A percentile compares a stretch with the other conserved stretches of the same genome.
Evolutionary conservation across 495 filamentous ascomycete species (phyloP).

Genomic region (Xylaria cubensis): DNA sequence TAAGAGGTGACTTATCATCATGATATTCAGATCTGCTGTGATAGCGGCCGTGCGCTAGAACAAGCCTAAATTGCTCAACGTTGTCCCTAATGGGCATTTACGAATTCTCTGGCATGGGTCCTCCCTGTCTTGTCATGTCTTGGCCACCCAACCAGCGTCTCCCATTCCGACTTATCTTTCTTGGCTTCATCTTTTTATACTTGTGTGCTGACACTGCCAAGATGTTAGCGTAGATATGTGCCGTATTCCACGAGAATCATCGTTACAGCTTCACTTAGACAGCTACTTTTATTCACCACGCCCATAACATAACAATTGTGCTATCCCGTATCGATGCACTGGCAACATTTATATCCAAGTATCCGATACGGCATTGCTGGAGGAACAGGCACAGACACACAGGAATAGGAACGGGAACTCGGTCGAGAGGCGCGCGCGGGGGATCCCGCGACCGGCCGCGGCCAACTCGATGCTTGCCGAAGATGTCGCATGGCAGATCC

Average conservation of each 20-base stretch:
- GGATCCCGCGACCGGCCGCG: constrained; percentile 1
- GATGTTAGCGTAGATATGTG: not conserved
- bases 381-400: not conserved
- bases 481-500: constrained; percentile 41
- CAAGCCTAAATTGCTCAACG: not conserved
- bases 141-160: constrained; percentile 11
- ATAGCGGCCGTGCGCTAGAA: not conserved
- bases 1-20: not conserved
- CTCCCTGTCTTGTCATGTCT: not conserved
- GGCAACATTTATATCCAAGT: not conserved
- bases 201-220: not conserved
- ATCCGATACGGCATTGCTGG: constrained; percentile 3
- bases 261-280: not conserved
- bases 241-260: not conserved
- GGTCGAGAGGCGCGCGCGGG: not conserved
- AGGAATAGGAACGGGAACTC: not conserved
- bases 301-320: not conserved
- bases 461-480: constrained; percentile 36
- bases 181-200: constrained; percentile 6
- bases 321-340: constrained; percentile 18
- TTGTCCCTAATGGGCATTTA: not conserved
- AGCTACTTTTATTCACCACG: not conserved
- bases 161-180: not conserved
- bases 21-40: not conserved
- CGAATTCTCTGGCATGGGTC: not conserved